These are phyloP conservation scores for Chlorella vulgaris DNA, from an alignment of 139 green algal genomes.

Conservation along the genomic window DNA sequence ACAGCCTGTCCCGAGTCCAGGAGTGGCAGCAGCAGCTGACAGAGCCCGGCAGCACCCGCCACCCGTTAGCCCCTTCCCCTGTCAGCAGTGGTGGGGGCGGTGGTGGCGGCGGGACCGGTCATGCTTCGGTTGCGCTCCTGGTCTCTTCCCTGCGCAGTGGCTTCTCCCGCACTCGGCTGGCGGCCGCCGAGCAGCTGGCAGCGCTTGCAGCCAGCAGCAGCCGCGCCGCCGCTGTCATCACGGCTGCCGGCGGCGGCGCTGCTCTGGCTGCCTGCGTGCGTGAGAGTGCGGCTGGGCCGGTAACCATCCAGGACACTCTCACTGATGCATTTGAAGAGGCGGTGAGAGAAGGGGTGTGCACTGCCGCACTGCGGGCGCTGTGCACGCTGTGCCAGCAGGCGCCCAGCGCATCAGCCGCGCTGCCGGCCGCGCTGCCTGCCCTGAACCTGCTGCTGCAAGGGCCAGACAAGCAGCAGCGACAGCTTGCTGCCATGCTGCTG, in stretches of 20 bases:
- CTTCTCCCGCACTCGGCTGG: background rate
- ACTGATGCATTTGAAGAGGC: background rate
- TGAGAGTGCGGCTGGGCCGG: background rate
- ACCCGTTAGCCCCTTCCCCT: background rate
- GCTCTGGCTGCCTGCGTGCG: background rate
- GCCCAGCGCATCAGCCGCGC: background rate
- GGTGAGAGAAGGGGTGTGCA: background rate
- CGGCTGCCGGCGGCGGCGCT: background rate
- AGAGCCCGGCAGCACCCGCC: background rate
- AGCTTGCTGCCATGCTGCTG: conserved; percentile 28
- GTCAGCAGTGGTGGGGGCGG: background rate
- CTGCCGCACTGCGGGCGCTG: conserved; percentile 24
- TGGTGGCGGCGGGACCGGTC: no score
- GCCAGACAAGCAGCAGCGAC: conserved; percentile 16
- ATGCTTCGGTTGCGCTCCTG: background rate
- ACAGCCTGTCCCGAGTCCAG: background rate
- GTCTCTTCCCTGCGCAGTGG: background rate
- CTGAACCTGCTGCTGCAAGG: conserved; percentile 3
- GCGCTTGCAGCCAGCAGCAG: background rate
- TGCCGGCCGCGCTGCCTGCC: background rate
- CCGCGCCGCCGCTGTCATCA: background rate
- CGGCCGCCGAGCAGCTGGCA: conserved; percentile 16
- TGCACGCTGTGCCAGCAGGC: conserved; percentile 18
- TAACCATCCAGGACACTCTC: background rate
- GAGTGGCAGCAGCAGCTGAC: background rate